Evolutionary conservation across 441 rosid species (phyloP).

Genomic region (Gossypium trilobum): DNA sequence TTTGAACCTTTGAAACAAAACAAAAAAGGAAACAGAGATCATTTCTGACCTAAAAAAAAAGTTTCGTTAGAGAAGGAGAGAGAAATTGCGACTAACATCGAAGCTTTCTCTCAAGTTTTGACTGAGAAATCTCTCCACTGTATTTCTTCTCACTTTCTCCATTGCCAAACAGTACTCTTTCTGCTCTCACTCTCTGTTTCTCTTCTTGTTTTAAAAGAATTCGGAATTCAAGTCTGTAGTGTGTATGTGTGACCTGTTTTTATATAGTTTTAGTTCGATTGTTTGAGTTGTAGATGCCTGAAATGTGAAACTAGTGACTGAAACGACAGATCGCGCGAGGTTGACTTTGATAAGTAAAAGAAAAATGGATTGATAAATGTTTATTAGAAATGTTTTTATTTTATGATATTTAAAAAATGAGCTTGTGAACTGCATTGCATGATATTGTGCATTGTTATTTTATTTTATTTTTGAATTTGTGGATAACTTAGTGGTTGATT

Average conservation of each 20-base stretch:
- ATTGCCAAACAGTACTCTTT: not conserved
- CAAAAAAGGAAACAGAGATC: slow-evolving; percentile 13
- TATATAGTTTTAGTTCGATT: slow-evolving; percentile 13
- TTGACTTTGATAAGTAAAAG: not conserved
- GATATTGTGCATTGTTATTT: not conserved
- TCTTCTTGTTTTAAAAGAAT: not conserved
- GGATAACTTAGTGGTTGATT: not conserved
- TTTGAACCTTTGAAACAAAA: not conserved
- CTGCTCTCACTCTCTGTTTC: not conserved
- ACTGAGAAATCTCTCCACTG: slow-evolving; percentile 10
- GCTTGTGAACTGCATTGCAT: slow-evolving; percentile 18
- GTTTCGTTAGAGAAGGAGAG: not conserved
- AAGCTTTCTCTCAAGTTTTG: slow-evolving; percentile 21
- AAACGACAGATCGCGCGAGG: slow-evolving; percentile 23
- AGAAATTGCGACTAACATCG: slow-evolving; percentile 7
- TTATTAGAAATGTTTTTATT: not conserved
- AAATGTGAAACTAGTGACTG: not conserved
- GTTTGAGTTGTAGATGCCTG: not conserved
- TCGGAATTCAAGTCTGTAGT: not conserved
- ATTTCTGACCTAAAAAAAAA: slow-evolving; percentile 10
- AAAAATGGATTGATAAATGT: not conserved
- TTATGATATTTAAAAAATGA: not conserved
- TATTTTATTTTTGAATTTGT: not conserved
- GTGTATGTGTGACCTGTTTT: not conserved
- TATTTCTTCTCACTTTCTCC: slow-evolving; percentile 15